Base-by-base conservation (phyloP, 768 basidiomycete genomes). In the Candolleomyces aberdarensis region DNA sequence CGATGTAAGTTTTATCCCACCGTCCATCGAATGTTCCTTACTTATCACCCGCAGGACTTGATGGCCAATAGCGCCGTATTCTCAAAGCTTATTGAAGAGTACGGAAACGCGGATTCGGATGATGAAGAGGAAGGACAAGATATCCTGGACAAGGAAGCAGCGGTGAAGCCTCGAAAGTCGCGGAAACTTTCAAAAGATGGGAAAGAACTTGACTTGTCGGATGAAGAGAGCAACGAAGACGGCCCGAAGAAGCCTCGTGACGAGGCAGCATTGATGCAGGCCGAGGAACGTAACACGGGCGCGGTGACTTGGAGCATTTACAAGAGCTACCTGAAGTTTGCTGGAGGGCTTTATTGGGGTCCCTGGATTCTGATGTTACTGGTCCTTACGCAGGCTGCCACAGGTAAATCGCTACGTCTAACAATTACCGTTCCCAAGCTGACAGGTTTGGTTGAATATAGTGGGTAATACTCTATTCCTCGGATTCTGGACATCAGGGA, bases 391-490 rank as follows among this genome's bases (percentile, higher is more conserved):
- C 84, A 91, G 68, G 78, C 69, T 1, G 74, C 83, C 19, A 74
- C 78, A 71, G 85, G 86, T 84, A 19, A 15, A 36, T 70, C 56
- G 19, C 6, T 52, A 50, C 67, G 50, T 5, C 36, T 14, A 17
- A 15, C n/a, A 39, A 22, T 46, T 60, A 29, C 56, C 19, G 40
- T 50, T n/a, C 10, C 39, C 1, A 10, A 19, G 22, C 58, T n/a
- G 26, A 41, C 29, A 41, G 48, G 39, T 51, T 14, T 52, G 15
- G 8, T 39, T 13, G 32, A 3, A 19, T 36, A 22, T 39, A 82
- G 88, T 91, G 31, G 83, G 78, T 0, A 86, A 82, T 62, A 86
- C 82, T 39, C 69, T 92, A 4, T 84, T 88, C 75, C 78, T 92
- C 19, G 88, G 88, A 0, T 89, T 85, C 64, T 92, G 89, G 89